phyloP scores from a whole-genome alignment of 768 basidiomycete genomes.

The Pleurotus pulmonarius region DNA sequence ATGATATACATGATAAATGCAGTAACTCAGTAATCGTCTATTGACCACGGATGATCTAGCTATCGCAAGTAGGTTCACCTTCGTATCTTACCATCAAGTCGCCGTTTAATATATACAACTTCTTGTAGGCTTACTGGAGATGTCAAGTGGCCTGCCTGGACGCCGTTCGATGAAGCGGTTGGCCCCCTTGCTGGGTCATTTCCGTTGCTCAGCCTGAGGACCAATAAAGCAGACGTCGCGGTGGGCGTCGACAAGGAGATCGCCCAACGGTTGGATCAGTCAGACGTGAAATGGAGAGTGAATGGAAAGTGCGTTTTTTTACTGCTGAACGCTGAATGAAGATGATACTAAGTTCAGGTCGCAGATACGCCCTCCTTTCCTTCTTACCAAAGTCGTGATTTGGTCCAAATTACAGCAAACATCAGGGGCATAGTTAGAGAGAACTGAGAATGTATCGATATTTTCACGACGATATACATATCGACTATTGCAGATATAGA shows the following conservation, averaged over 20 bases:
- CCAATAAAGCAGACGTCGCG: constrained; percentile 94
- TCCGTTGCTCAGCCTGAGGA: constrained; percentile 44
- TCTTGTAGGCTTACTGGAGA: constrained; percentile 79
- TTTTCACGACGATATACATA: too few relatives aligned
- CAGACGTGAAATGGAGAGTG: constrained; percentile 70
- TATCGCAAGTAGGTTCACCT: constrained; percentile 71
- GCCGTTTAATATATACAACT: background rate
- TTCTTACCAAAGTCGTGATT: background rate
- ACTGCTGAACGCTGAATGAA: too few relatives aligned
- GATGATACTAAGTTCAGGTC: background rate
- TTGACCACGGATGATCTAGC: constrained; percentile 27
- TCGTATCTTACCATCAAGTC: background rate
- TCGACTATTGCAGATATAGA: too few relatives aligned
- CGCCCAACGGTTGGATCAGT: constrained; percentile 63
- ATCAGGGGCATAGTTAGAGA: too few relatives aligned
- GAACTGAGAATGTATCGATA: too few relatives aligned
- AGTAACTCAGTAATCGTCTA: background rate
- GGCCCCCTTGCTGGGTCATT: constrained; percentile 80
- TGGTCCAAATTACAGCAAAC: too few relatives aligned
- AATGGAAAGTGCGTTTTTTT: constrained; percentile 63
- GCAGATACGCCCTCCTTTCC: background rate
- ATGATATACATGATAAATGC: background rate
- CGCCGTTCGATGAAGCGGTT: constrained; percentile 68
- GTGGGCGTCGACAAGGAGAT: constrained; percentile 73
- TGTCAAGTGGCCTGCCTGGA: constrained; percentile 80